Evolutionary conservation across 345 rosid genomes (phyloP), one percentile per base, ranked within the genome.

Genomic region (Sonneratia alba): DNA sequence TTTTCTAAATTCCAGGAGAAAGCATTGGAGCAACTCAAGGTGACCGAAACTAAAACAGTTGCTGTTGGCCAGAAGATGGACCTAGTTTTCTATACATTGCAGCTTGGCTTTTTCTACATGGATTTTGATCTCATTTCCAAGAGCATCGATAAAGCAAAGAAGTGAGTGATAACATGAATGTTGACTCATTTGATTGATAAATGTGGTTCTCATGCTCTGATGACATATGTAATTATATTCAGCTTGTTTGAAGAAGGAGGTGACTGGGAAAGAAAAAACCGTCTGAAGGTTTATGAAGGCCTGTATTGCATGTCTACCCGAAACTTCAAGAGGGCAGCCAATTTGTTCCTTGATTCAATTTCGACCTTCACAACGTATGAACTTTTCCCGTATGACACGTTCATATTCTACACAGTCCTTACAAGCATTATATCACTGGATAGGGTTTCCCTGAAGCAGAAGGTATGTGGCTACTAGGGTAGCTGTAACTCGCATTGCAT

Each of bases 181-280:
- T 36, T 40, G 19, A 48, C 51, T 75, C 56, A 36, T 36, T 51
- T 27, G 37, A 13, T 27, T 62, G 18, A 22, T 62, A 72, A 68
- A 53, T n/a, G 11, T 66, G 47, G 34, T 40, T 48, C 59, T 34
- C 75, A 21, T 63, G 56, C 61, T 71, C 49, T 43, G 49, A 48
- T 36, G 36, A 68, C 51, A 72, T 63, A 49, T 77, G 77, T 38
- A 27, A 62, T 27, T 27, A 11, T 62, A 14, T 34, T 47, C 81
- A 96, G 99, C 75, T 87, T 96, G 86, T 96, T 96, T 84, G 99
- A 96, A 81, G 99, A 89, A 82, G 99, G 99, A 79, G 99, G 98
- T 81, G 99, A 96, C 70, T 96, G 99, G 99, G 99, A 96, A 80
- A 89, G 92, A 87, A 96, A 96, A 87, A 96, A 96, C 75, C 85